Evolutionary conservation across 805 yeast species (phyloP).

Genomic region (Metschnikowia matae): DNA sequence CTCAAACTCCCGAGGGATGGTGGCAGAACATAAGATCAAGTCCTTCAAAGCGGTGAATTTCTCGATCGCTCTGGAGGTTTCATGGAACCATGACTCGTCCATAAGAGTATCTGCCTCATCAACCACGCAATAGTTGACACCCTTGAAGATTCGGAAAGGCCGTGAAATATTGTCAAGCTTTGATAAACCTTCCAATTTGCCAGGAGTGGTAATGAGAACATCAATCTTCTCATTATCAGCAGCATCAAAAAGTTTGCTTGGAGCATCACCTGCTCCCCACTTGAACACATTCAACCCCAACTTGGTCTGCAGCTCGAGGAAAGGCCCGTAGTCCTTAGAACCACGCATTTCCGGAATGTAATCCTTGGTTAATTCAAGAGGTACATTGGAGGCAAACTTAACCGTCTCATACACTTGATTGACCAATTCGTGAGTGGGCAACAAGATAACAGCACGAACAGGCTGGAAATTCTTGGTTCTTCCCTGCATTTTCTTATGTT

Average conservation of each 20-base stretch:
- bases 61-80: constrained; percentile 54
- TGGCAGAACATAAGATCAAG: constrained; percentile 80
- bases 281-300: constrained; percentile 47
- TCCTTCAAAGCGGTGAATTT: constrained; percentile 53
- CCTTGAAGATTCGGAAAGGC: constrained; percentile 37
- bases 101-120: constrained; percentile 94
- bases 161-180: constrained; percentile 27
- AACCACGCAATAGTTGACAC: constrained; percentile 60
- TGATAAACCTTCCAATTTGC: constrained; percentile 50
- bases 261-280: constrained; percentile 62
- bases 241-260: constrained; percentile 46
- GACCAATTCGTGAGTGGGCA: constrained; percentile 88
- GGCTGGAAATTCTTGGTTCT: constrained; percentile 26
- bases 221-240: constrained; percentile 54
- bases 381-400: constrained; percentile 24
- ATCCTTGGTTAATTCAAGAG: constrained; percentile 20
- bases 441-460: constrained; percentile 68
- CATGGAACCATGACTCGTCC: constrained; percentile 72
- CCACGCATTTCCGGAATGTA: constrained; percentile 16
- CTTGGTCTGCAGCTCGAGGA: constrained; percentile 22
- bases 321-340: constrained; percentile 19
- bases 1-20: constrained; percentile 77
- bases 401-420: constrained; percentile 63
- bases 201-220: constrained; percentile 82
- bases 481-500: constrained; percentile 18